phyloP scores from a whole-genome alignment of 352 stramenopile genomes.

The Globisporangium nodosum region DNA sequence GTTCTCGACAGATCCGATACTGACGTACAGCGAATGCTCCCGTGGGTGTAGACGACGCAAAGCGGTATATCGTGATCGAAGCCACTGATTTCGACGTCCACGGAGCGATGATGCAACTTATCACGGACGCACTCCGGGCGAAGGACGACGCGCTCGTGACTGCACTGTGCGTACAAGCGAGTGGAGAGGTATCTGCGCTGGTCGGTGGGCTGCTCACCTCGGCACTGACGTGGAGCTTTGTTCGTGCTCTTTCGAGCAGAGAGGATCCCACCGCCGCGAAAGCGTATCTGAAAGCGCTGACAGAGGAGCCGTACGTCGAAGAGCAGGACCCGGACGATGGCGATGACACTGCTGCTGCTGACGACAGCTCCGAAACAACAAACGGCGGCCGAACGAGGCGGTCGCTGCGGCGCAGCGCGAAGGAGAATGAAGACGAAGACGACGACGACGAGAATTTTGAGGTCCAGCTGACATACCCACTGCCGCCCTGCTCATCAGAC shows the following conservation, averaged over 20 bases:
- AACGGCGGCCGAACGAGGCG: neutral
- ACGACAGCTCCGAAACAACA: neutral
- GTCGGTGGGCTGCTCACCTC: neutral
- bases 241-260: neutral
- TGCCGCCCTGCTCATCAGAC: constrained; percentile 65
- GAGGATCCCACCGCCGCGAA: neutral
- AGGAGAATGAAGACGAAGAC: constrained; percentile 20
- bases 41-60: constrained; percentile 22
- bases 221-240: neutral
- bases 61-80: constrained; percentile 28
- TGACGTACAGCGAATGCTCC: neutral
- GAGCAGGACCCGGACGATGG: neutral
- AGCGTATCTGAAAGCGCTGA: constrained; percentile 1
- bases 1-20: neutral
- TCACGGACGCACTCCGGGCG: constrained; percentile 17
- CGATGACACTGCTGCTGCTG: neutral
- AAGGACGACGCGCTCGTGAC: constrained; percentile 1
- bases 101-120: constrained; percentile 5
- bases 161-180: neutral
- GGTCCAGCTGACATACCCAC: constrained; percentile 57
- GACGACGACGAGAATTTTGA: constrained; percentile 22
- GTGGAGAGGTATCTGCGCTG: neutral
- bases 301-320: neutral
- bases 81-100: constrained; percentile 20
- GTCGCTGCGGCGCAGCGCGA: neutral